These are phyloP conservation scores for Trichosporon sp. DNA, from an alignment of 1,284 basidiomycete species.

Conservation along the genomic window DNA sequence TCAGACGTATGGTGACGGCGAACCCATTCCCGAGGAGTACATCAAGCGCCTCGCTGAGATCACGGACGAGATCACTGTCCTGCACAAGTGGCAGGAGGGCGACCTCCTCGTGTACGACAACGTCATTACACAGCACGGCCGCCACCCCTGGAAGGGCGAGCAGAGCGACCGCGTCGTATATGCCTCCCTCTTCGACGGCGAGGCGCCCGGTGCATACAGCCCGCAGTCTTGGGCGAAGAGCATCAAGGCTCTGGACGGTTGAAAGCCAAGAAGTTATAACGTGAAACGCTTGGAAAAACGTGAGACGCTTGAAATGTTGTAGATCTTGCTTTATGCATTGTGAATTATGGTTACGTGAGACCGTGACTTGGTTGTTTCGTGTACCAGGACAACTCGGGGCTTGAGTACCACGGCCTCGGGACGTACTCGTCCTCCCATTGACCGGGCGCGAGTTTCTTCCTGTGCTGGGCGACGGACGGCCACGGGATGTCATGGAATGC, in stretches of 20 bases:
- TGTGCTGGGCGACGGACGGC: neutral
- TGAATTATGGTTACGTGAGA: neutral
- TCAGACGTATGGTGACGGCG: conserved; percentile 31
- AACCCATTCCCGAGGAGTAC: conserved; percentile 27
- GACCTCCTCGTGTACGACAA: conserved; percentile 32
- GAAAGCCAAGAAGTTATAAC: neutral
- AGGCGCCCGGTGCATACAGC: conserved; percentile 23
- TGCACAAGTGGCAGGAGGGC: conserved; percentile 30
- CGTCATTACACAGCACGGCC: conserved; percentile 29
- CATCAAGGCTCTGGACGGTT: conserved; percentile 22
- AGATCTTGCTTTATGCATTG: neutral
- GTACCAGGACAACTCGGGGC: neutral
- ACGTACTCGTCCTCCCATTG: conserved; percentile 9
- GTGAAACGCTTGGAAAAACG: too few species aligned
- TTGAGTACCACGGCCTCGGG: conserved; percentile 6
- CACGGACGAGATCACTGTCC: conserved; percentile 29
- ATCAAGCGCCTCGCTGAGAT: conserved; percentile 29
- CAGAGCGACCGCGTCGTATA: conserved; percentile 27
- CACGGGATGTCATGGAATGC: neutral
- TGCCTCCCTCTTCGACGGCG: conserved; percentile 26
- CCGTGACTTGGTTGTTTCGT: neutral
- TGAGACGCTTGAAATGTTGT: neutral
- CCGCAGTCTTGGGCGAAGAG: conserved; percentile 25
- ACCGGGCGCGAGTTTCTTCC: neutral
- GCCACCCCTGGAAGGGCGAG: conserved; percentile 28